Evolutionary conservation across 2,329 filamentous ascomycete species (phyloP).

Genomic region (Talaromyces albobiverticillius): DNA sequence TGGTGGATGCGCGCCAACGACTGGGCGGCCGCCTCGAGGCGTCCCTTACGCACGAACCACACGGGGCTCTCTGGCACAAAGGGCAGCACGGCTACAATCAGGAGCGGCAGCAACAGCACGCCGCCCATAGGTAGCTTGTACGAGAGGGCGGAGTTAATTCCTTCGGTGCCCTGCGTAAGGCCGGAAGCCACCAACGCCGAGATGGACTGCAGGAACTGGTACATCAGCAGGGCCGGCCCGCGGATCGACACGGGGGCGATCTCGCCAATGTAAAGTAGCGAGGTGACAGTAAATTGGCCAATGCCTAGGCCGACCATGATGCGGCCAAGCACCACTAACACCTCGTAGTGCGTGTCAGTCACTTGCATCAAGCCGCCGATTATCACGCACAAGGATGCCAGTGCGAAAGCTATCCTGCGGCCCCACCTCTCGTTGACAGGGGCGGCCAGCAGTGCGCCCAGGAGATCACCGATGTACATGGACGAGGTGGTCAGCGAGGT

Average conservation of each 20-base stretch:
- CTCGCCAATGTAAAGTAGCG: not conserved
- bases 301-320: too few relatives aligned
- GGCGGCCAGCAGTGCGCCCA: not conserved
- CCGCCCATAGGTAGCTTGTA: not conserved
- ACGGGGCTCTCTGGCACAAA: not conserved
- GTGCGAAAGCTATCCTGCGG: too few relatives aligned
- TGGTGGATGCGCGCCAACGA: not conserved
- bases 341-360: too few relatives aligned
- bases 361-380: too few relatives aligned
- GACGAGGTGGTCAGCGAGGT: not conserved
- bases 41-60: not conserved
- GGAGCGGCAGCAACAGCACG: not conserved
- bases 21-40: not conserved
- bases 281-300: too few relatives aligned
- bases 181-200: not conserved
- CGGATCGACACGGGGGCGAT: not conserved
- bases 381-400: too few relatives aligned
- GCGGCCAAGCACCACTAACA: too few relatives aligned
- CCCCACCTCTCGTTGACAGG: too few relatives aligned
- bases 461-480: not conserved
- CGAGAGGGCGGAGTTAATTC: not conserved
- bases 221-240: not conserved
- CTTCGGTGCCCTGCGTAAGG: not conserved
- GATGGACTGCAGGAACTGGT: not conserved
- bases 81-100: not conserved